Base-by-base conservation (phyloP, 768 basidiomycete species). In the Pleurotus sapidus region DNA sequence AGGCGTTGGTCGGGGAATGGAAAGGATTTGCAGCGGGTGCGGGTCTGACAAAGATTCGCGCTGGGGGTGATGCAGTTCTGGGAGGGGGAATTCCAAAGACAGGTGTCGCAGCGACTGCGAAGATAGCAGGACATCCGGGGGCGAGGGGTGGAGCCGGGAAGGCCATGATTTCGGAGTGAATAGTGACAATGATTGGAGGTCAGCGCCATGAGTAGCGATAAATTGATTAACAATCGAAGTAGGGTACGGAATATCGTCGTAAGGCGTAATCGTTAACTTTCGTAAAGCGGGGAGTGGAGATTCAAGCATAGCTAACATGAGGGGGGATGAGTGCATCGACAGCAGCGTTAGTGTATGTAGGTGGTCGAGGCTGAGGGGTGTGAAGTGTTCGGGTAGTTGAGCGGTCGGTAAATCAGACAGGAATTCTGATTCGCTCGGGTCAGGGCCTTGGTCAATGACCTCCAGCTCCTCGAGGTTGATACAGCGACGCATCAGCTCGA, bases 81-180 rank as follows among this genome's bases (percentile, higher is more conserved):
- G 90, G 9, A 91, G 72, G 0, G 89, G 91, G 5, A 68, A 75
- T 70, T 91, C 89, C 46, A 92, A 77, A 1, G 89, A 88, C 38
- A 92, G 80, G 65, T 88, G 86, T n/a, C 74, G 77, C 5, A 92
- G 74, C 34, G 74, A 71, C 15, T 87, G 86, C 27, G 76, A 82
- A 34, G 71, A 74, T 40, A 67, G 64, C 15, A 89, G 72, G 15
- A 88, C 49, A 18, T 72, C 72, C 0, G 64, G 57, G 0, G 86
- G 83, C 30, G 83, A 83, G 30, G 86, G 77, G 56, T 81, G 83
- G 37, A 82, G 75, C 43, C 72, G 71, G 3, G 82, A 84, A 2
- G 86, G 87, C 84, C 84, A 88, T 18, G 81, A 80, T 67, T 87
- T 89, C 1, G 86, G 86, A 4, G 89, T 86, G 57, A 82, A 83